Conservation (phyloP, 2,329 filamentous ascomycete species). For the Fusarium albosuccineum region DNA sequence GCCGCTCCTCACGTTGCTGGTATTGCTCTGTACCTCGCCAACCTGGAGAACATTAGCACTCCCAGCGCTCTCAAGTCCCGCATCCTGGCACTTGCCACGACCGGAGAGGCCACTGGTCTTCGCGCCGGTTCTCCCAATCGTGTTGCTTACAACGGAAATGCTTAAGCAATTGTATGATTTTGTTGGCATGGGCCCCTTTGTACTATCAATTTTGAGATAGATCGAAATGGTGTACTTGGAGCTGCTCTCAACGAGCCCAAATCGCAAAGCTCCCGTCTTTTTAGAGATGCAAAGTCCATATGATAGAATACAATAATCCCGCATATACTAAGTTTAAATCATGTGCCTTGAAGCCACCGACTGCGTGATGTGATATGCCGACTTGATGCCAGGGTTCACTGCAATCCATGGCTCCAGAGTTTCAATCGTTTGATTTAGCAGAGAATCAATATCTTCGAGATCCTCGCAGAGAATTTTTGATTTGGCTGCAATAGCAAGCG, state of each 20-base stretch:
- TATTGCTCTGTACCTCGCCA: conserved; percentile 58
- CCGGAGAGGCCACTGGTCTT: neutral
- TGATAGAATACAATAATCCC: no score
- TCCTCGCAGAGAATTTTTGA: neutral
- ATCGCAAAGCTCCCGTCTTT: no score
- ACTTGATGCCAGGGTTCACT: neutral
- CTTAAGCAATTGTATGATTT: neutral
- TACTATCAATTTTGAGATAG: neutral
- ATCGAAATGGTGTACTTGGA: neutral
- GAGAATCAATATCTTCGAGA: neutral
- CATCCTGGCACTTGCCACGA: neutral
- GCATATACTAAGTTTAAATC: no score
- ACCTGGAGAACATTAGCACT: neutral
- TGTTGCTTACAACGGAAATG: neutral
- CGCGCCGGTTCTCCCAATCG: neutral
- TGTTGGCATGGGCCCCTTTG: neutral
- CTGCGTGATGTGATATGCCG: neutral
- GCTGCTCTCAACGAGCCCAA: no score
- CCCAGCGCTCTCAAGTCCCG: neutral
- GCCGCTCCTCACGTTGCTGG: conserved; percentile 66
- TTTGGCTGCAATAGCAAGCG: neutral
- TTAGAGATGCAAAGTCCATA: no score
- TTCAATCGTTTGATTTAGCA: neutral
- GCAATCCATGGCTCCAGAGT: neutral
- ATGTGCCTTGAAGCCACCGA: neutral